Percentiles rank a stretch among this genome's conserved stretches.
Evolutionary conservation across 164 flowering plant genomes (phyloP).

Genomic region (Vitis vinifera): DNA sequence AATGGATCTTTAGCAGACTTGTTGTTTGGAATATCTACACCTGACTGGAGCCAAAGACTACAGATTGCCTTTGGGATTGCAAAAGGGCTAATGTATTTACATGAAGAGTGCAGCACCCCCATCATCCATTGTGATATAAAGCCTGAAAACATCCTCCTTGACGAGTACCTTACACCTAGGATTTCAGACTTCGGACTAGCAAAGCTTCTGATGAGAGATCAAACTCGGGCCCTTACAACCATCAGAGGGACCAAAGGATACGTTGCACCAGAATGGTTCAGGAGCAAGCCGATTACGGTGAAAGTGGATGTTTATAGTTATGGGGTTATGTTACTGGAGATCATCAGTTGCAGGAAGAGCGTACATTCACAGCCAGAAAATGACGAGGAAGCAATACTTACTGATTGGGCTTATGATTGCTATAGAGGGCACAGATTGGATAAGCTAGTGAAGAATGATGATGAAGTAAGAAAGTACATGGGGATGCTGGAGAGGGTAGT

Average conservation of each 20-base stretch:
- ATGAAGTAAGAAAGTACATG: constrained; percentile 2
- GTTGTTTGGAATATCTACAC: constrained; percentile 1
- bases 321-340: constrained; percentile 15
- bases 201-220: constrained; percentile 9
- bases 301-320: constrained; percentile 20
- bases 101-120: constrained; percentile 11
- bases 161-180: constrained; percentile 1
- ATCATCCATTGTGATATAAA: constrained; percentile 23
- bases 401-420: constrained; percentile 17
- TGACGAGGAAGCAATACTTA: constrained; percentile 6
- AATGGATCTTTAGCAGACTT: constrained; percentile 11
- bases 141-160: constrained; percentile 20
- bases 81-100: constrained; percentile 14
- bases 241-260: constrained; percentile 20
- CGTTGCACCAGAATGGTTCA: constrained; percentile 23
- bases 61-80: constrained; percentile 12
- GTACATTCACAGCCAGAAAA: neutral
- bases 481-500: constrained; percentile 5
- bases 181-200: constrained; percentile 19
- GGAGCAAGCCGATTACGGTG: constrained; percentile 9
- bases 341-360: constrained; percentile 13
- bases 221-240: constrained; percentile 3
- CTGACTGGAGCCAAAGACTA: constrained; percentile 11
- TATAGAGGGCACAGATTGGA: constrained; percentile 3
- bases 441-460: constrained; percentile 5